Evolutionary conservation across 495 filamentous ascomycete genomes (phyloP).

Genomic region (Aspergillus sclerotiicarbonarius): DNA sequence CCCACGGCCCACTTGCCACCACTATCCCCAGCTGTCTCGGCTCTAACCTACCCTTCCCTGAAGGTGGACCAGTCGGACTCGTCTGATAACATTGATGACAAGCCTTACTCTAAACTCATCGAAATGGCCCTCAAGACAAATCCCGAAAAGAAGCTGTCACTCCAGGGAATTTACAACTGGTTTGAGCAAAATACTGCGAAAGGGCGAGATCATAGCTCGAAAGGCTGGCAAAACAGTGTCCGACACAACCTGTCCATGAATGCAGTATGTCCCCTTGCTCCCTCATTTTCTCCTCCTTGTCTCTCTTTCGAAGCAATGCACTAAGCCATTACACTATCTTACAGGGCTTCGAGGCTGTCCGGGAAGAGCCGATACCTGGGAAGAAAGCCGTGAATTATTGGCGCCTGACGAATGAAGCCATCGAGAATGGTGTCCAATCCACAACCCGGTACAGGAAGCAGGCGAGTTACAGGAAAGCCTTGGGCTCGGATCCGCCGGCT

Average conservation of each 20-base stretch:
- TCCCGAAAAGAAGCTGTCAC: slow-evolving; percentile 63
- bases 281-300: no score
- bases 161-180: slow-evolving; percentile 90
- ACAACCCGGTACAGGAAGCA: slow-evolving; percentile 72
- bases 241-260: slow-evolving; percentile 98
- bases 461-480: slow-evolving; percentile 44
- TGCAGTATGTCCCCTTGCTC: slow-evolving; percentile 55
- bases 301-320: slow-evolving; percentile 2
- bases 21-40: slow-evolving; percentile 24
- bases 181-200: slow-evolving; percentile 80
- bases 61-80: slow-evolving; percentile 17
- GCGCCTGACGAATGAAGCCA: slow-evolving; percentile 63
- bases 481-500: slow-evolving; percentile 40
- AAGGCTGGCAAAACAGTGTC: slow-evolving; percentile 97
- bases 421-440: slow-evolving; percentile 62
- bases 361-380: slow-evolving; percentile 44
- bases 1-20: slow-evolving; percentile 13
- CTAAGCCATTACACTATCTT: slow-evolving; percentile 12
- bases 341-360: slow-evolving; percentile 66
- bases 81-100: slow-evolving; percentile 27
- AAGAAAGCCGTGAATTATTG: slow-evolving; percentile 63
- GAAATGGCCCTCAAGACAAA: slow-evolving; percentile 68
- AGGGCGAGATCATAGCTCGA: slow-evolving; percentile 56
- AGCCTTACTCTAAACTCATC: slow-evolving; percentile 82
- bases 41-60: slow-evolving; percentile 23